Base-by-base conservation (phyloP, 257 asterid species). In the Agastache rugosa region DNA sequence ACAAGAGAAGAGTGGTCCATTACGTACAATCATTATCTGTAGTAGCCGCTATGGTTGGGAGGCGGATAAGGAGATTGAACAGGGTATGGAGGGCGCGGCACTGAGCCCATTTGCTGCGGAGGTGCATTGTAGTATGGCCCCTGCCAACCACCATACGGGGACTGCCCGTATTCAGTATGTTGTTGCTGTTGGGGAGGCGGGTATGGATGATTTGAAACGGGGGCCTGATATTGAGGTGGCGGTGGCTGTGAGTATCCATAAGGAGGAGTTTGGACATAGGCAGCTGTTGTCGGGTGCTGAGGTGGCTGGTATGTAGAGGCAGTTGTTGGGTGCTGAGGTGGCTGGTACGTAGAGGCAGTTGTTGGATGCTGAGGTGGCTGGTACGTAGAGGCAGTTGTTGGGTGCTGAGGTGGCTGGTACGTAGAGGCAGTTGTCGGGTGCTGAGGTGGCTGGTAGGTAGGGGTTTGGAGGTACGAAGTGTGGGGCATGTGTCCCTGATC, bases 111-210 rank as follows among this genome's bases (percentile, higher is more conserved):
- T 74, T 93, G 98, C 78, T 80, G 98, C 54, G 96, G 86, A 27
- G 91, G 92, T 45, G 85, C 82, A 67, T 80, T 87, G 42, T 89
- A 88, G 82, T 93, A 88, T 5, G 91, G 88, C 42, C 89, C 94
- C 67, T 79, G 90, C 98, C 97, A 93, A 37, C 96, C 97, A 11
- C 91, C 91, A 83, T 93, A 88, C 2, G 88, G 87, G 20, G 92
- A 91, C 48, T 88, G 98, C 73, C 91, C 91, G 16, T 91, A 91
- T 48, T 93, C 92, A 3, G 87, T 74, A 5, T 88, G 89, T 51
- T 80, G 94, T 37, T 81, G 96, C 47, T 85, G 85, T 59, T 82
- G 93, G 19, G 89, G 79, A n/a, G 88, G 88, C 0, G 89, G 88
- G 67, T 86, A 86, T 12, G 90, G 87, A 39, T 71, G 25, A 71